phyloP scores from a whole-genome alignment of 805 yeast species.

The Ascoidea asiatica region DNA sequence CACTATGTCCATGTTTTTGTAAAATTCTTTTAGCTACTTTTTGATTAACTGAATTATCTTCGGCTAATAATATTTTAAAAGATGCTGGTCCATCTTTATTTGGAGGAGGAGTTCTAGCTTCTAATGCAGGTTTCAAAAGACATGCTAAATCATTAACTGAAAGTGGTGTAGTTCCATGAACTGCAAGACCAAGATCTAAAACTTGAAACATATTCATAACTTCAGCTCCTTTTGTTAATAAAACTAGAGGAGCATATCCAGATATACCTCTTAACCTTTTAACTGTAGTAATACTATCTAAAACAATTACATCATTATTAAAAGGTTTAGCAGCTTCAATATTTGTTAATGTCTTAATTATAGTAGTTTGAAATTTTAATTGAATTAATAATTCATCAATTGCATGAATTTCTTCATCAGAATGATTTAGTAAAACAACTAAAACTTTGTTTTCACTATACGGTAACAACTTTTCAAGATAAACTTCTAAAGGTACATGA shows the following conservation, averaged over 20 bases:
- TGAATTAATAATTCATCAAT: slow-evolving; percentile 36
- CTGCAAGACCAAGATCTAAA: slow-evolving; percentile 73
- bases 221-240: slow-evolving; percentile 64
- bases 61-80: slow-evolving; percentile 67
- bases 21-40: slow-evolving; percentile 75
- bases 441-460: slow-evolving; percentile 59
- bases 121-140: slow-evolving; percentile 73
- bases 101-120: slow-evolving; percentile 67
- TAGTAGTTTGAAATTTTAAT: slow-evolving; percentile 48
- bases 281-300: slow-evolving; percentile 69
- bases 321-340: slow-evolving; percentile 40
- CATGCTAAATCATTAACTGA: slow-evolving; percentile 71
- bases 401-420: slow-evolving; percentile 32
- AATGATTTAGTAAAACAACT: slow-evolving; percentile 55
- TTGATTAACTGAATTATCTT: slow-evolving; percentile 79
- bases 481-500: slow-evolving; percentile 41
- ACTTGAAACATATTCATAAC: slow-evolving; percentile 71
- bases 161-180: slow-evolving; percentile 84
- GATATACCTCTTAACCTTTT: slow-evolving; percentile 52
- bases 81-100: slow-evolving; percentile 68
- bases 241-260: slow-evolving; percentile 73
- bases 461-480: slow-evolving; percentile 57
- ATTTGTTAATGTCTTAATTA: slow-evolving; percentile 41
- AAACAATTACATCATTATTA: slow-evolving; percentile 68
- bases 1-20: slow-evolving; percentile 76